Conservation (phyloP, 164 flowering plant species). For the Amborella trichopoda region DNA sequence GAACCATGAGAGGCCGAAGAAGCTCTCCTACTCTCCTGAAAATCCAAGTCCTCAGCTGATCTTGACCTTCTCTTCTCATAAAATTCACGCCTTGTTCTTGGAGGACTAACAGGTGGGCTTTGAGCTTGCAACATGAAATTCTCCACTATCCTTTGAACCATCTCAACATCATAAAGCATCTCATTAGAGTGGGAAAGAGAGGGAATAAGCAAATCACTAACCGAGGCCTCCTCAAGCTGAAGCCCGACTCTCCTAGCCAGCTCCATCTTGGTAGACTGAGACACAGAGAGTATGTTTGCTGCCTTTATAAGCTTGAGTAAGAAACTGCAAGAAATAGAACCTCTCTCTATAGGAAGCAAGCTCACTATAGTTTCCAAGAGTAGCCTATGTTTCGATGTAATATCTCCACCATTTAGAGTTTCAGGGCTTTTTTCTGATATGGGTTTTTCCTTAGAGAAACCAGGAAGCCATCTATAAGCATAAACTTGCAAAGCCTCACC, state of each 20-base stretch:
- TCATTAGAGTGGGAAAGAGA: constrained; percentile 26
- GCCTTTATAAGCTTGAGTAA: constrained; percentile 71
- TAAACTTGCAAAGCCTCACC: constrained; percentile 76
- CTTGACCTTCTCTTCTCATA: constrained; percentile 49
- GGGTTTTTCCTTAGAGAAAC: constrained; percentile 30
- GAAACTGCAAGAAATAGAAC: constrained; percentile 71
- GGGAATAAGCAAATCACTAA: constrained; percentile 73
- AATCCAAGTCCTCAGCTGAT: constrained; percentile 72
- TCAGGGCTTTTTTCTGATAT: constrained; percentile 18
- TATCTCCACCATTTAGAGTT: constrained; percentile 31
- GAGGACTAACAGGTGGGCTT: constrained; percentile 83
- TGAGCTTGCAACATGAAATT: constrained; percentile 75
- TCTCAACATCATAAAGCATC: constrained; percentile 58
- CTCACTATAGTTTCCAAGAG: constrained; percentile 78
- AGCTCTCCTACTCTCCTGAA: constrained; percentile 69
- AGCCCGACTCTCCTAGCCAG: constrained; percentile 66
- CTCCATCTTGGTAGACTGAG: constrained; percentile 66
- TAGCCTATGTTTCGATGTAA: constrained; percentile 39
- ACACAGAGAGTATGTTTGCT: constrained; percentile 55
- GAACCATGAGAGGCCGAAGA: constrained; percentile 86
- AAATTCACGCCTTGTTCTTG: constrained; percentile 30
- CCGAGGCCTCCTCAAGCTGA: constrained; percentile 82
- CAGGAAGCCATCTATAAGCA: constrained; percentile 74
- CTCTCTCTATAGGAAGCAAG: constrained; percentile 73
- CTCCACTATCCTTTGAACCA: constrained; percentile 63